A percentile compares a stretch with the other conserved stretches of the same genome.
Conservation (phyloP, 179 eudicot genomes). For the Pouteria campechiana region DNA sequence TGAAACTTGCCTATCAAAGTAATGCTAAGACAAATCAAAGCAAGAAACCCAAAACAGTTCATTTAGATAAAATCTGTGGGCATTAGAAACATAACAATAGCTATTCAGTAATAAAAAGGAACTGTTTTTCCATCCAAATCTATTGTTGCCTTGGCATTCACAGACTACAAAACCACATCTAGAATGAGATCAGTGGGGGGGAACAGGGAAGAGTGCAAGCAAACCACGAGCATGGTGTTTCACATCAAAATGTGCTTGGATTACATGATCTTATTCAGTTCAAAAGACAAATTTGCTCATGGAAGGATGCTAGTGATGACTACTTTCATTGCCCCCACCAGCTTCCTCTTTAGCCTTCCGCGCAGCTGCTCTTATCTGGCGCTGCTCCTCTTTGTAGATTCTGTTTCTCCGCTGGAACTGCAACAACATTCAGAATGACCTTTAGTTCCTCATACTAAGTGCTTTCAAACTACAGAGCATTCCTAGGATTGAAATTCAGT, state of each 20-base stretch:
- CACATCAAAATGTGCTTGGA: background rate
- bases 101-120: no score
- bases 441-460: no score
- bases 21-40: no score
- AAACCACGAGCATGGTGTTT: background rate
- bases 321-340: constrained; percentile 14
- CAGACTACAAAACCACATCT: background rate
- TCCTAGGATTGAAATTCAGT: no score
- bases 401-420: constrained; percentile 95
- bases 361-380: constrained; percentile 86
- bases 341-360: constrained; percentile 57
- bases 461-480: no score
- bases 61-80: no score
- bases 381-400: constrained; percentile 93
- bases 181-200: background rate
- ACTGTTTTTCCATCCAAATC: no score
- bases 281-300: no score
- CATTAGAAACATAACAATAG: no score
- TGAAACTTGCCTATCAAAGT: no score
- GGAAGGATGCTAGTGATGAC: constrained; percentile 13
- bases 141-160: background rate
- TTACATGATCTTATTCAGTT: no score
- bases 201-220: background rate
- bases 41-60: no score
- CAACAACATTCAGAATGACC: constrained; percentile 10